A percentile compares a stretch with the other conserved stretches of the same genome.
Conservation (phyloP, 331 rosid genomes). For the Malus hybrid region DNA sequence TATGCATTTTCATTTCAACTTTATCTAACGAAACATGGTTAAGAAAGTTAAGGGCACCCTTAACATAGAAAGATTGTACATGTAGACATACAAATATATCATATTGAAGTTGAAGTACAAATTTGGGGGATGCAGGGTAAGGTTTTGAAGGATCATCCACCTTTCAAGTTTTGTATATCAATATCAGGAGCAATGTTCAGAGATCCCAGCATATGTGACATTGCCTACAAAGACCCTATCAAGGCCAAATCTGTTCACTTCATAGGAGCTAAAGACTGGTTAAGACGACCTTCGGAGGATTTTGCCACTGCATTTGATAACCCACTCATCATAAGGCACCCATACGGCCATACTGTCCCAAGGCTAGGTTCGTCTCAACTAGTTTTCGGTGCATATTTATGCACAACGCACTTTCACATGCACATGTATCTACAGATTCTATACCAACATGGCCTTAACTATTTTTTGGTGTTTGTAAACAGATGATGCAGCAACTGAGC, state of each 20-base stretch:
- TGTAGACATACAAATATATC: too few species aligned
- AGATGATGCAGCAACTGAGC: slow-evolving; percentile 53
- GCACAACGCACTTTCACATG: neutral
- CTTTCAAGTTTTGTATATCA: too few species aligned
- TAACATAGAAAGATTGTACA: too few species aligned
- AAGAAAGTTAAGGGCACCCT: neutral
- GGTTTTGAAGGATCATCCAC: too few species aligned
- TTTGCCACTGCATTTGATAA: slow-evolving; percentile 60
- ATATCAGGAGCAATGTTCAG: too few species aligned
- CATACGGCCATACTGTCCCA: slow-evolving; percentile 89
- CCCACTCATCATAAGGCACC: slow-evolving; percentile 70
- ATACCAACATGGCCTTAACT: too few species aligned
- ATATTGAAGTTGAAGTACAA: slow-evolving; percentile 58
- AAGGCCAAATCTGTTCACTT: slow-evolving; percentile 28
- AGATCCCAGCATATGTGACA: too few species aligned
- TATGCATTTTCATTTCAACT: neutral
- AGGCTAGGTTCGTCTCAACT: slow-evolving; percentile 46
- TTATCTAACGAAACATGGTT: neutral
- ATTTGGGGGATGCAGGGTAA: slow-evolving; percentile 39
- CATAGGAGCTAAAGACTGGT: slow-evolving; percentile 83
- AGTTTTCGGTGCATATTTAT: neutral
- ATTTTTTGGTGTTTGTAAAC: neutral
- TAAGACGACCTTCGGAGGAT: slow-evolving; percentile 65
- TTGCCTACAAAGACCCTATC: too few species aligned
- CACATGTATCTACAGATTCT: too few species aligned